Evolutionary conservation across 2,329 filamentous ascomycete species (phyloP), one percentile per base, ranked within the genome.

Genomic region (Paecilomyces dactylethromorphus): DNA sequence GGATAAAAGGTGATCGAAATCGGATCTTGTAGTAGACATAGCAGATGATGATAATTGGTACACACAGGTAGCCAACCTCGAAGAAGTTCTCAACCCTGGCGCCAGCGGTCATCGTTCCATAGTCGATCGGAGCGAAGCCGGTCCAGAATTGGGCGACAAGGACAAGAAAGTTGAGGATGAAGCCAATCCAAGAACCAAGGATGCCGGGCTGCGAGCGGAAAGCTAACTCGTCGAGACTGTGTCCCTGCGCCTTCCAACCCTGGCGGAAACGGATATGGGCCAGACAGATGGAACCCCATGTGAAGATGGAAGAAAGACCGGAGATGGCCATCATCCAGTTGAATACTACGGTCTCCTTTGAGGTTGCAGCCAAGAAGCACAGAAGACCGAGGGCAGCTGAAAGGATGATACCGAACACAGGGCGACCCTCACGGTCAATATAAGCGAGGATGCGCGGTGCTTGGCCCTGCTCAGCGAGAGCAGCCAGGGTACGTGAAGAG

Each of bases 111-210:
- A 79, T 78, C 0, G 74, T 57, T 3, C 68, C 66, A 68, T 83
- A 87, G 24, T 79, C 83, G 54, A 93, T 82, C 3, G 92, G 92
- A 70, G 87, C 92, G 3, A 90, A 86, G 29, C 89, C 91, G 55
- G 89, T 87, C 90, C 91, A 97, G 78, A 96, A 93, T 72, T 97
- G 92, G 1, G 90, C 90, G 53, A 89, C 71, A 29, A 97, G 81
- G 31, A 96, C 87, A 45, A 93, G 76, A 21, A 82, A 59, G 75
- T 96, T 96, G 71, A 96, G 84, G 32, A 79, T 64, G 58, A 96
- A 81, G 24, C 92, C 92, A 31, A 94, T 61, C 81, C 87, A 97
- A 2, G 91, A 95, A 10, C 92, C 93, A 10, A 83, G 65, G 8
- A 94, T 78, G 60, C 93, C 93, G 3, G 89, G 84, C 70, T 95